These are phyloP conservation scores for Elongisporangium anandrum DNA, from an alignment of 352 stramenopile genomes.

Conservation along the genomic window DNA sequence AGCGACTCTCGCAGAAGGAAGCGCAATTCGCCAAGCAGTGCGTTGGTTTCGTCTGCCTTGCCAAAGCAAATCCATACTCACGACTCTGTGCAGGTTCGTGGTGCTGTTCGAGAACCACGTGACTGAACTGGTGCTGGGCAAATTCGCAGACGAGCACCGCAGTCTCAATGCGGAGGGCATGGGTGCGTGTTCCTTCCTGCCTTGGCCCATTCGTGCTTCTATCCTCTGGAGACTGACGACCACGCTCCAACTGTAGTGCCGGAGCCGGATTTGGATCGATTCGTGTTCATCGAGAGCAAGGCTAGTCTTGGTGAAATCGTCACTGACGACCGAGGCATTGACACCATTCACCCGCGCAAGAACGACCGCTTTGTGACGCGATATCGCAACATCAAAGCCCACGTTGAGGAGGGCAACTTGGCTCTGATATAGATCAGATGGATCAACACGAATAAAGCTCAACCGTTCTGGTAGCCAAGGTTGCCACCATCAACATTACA, in stretches of 20 bases:
- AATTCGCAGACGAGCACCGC: constrained; percentile 62
- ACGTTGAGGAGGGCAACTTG: constrained; percentile 57
- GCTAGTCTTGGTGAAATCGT: constrained; percentile 46
- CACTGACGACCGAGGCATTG: constrained; percentile 65
- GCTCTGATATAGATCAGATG: constrained; percentile 29
- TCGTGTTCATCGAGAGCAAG: constrained; percentile 81
- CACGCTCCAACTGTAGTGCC: no score
- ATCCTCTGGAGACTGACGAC: no score
- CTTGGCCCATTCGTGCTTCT: background rate
- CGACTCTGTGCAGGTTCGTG: constrained; percentile 30
- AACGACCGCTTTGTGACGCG: constrained; percentile 69
- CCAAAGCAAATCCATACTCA: no score
- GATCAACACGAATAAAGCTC: background rate
- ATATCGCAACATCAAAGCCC: constrained; percentile 51
- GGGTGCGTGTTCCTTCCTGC: constrained; percentile 24
- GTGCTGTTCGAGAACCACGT: constrained; percentile 71
- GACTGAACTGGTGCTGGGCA: constrained; percentile 53
- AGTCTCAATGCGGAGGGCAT: constrained; percentile 58
- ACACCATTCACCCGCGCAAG: constrained; percentile 55
- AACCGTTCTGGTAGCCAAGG: no score
- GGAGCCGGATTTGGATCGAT: constrained; percentile 67
- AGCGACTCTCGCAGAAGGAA: constrained; percentile 71
- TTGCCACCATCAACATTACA: no score
- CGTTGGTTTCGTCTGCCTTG: constrained; percentile 5
- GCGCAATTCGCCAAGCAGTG: constrained; percentile 73